Evolutionary conservation across 2,329 filamentous ascomycete species (phyloP), one percentile per base, ranked within the genome.

Genomic region (Trichoderma sp.): DNA sequence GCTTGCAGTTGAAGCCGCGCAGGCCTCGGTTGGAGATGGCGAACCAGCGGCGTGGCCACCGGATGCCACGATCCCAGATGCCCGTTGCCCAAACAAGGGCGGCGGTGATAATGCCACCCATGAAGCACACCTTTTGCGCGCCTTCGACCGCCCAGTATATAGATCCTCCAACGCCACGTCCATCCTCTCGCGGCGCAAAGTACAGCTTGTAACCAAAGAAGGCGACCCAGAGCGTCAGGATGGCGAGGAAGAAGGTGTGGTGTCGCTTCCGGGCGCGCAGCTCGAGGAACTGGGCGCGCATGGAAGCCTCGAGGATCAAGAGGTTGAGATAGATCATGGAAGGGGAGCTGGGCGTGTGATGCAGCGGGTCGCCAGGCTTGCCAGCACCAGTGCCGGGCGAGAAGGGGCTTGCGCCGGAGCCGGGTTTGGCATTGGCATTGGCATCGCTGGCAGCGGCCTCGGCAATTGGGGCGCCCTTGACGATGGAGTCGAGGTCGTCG

Each of bases 291-390:
- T 99, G 97, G 29, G 95, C 93, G 78, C 97, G 94, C 45, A 99
- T 88, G 6, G 95, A 98, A 66, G 95, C 95, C 84, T 99, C 97
- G 84, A 99, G 94, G 80, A 99, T 97, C 76, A 99, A 90, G 29
- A 99, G 93, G 85, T 99, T 99, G 81, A 99, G 92, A 86, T 99
- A 99, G 82, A 99, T 98, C 88, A 98, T 97, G 73, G 95, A 94
- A 63, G 95, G 95, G 18, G 94, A 95, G 82, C 94, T 96, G n/a
- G 95, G 95, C 18, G 96, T 91, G 77, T 93, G 91, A 80, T 92
- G 92, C 77, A 96, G 90, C 33, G 95, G 94, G 82, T 97, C 95
- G 82, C 86, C 85, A 33, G 87, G 84, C 80, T 88, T 89, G 79
- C 80, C 80, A 79, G 86, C 79, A 79, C 80, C 80, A 79, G 86